Evolutionary conservation across 2,329 filamentous ascomycete genomes (phyloP), one percentile per base, ranked within the genome.

Genomic region (Cladorrhinum sp.): DNA sequence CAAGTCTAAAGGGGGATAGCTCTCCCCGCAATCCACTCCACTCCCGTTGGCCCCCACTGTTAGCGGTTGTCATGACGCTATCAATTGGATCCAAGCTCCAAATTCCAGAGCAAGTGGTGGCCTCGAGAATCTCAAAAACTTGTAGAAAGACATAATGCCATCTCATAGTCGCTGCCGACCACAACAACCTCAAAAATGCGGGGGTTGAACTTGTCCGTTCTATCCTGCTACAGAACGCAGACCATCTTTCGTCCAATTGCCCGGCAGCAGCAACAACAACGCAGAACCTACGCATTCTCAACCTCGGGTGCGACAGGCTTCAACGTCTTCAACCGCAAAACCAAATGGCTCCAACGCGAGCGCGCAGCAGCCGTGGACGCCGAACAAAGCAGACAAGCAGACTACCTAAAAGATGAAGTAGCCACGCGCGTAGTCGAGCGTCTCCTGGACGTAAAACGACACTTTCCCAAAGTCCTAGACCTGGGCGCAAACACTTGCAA

Each of bases 401-500:
- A 98, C 77, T 98, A 98, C 72, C 79, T 99, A 59, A 92, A 93
- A 73, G 92, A 98, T 72, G 93, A 98, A 74, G 89, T 97, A 3
- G 95, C 95, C 55, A 80, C 82, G 50, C 85, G 95, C 54, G 78
- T 99, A 24, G 91, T 90, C 69, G 93, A 98, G 69, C 84, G 95
- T 51, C 80, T 99, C 54, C 80, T 98, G 90, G 93, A 98, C 72
- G 96, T 99, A 78, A 96, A 96, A 69, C 90, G 95, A 29, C 81
- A 86, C 59, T 97, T 96, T 69, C 85, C 89, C 50, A 83, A 85
- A 66, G 92, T 92, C 23, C 89, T 99, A 62, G 95, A 99, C 74
- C 86, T 97, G 29, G 95, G 95, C 64, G 93, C 95, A 64, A 96
- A 98, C 74, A 91, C 93, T 63, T 97, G 93, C 82, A 96, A 97